These are phyloP conservation scores for Holtermanniella nyarrowii DNA, from an alignment of 768 basidiomycete genomes.

Conservation along the genomic window DNA sequence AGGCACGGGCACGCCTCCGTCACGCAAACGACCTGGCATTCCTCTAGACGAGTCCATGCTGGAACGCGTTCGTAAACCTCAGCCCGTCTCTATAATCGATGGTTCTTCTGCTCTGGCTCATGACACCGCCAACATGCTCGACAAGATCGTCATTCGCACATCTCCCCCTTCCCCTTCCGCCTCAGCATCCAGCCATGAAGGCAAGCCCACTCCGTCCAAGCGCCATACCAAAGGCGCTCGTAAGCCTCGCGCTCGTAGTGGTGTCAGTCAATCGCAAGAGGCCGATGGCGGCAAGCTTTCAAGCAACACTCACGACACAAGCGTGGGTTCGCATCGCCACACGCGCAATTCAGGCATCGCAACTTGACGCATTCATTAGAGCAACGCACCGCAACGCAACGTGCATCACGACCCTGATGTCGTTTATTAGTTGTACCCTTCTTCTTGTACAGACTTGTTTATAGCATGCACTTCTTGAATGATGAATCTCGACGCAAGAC, in stretches of 20 bases:
- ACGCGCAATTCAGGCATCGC: neutral
- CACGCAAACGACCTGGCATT: neutral
- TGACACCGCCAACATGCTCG: neutral
- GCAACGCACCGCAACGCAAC: too few relatives aligned
- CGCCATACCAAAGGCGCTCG: too few relatives aligned
- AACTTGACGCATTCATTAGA: neutral
- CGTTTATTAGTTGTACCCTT: too few relatives aligned
- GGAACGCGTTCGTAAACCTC: neutral
- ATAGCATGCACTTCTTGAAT: too few relatives aligned
- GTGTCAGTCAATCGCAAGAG: neutral
- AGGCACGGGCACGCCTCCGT: neutral
- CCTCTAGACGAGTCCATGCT: neutral
- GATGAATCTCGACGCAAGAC: too few relatives aligned
- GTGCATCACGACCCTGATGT: too few relatives aligned
- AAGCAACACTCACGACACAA: neutral
- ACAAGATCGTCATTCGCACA: neutral
- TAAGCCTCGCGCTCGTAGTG: neutral
- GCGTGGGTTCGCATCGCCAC: neutral
- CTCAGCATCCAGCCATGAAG: too few relatives aligned
- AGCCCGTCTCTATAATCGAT: neutral
- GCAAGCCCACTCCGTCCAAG: too few relatives aligned
- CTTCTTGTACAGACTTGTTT: too few relatives aligned
- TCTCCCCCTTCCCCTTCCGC: neutral
- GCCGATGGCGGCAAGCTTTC: neutral
- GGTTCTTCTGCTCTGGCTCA: too few relatives aligned